These are phyloP conservation scores for Raffaelea arxii DNA, from an alignment of 2,329 filamentous ascomycete genomes.

Conservation along the genomic window DNA sequence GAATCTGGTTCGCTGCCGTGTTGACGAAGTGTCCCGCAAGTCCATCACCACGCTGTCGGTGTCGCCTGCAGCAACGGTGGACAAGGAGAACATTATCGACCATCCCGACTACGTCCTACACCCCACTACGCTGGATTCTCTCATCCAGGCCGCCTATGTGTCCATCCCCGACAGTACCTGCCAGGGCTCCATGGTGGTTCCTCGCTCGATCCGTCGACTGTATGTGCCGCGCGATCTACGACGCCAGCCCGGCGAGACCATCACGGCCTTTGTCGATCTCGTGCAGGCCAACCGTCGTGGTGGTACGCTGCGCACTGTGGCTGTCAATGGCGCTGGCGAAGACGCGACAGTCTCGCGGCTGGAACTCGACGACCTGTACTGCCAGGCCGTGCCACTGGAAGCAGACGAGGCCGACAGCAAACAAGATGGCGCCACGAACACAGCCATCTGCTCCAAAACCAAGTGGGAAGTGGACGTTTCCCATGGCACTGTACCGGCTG, in stretches of 20 bases:
- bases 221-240: constrained; percentile 26
- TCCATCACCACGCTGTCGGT: constrained; percentile 14
- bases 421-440: no score
- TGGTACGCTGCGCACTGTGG: no score
- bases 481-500: no score
- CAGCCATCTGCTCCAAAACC: no score
- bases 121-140: constrained; percentile 5
- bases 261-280: no score
- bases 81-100: constrained; percentile 3
- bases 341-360: no score
- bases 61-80: constrained; percentile 2
- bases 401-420: no score
- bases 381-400: no score
- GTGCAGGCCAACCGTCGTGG: no score
- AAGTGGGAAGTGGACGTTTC: no score
- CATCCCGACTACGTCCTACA: constrained; percentile 9
- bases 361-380: no score
- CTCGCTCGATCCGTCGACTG: constrained; percentile 10
- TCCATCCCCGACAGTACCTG: constrained; percentile 3
- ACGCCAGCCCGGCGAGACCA: constrained; percentile 7
- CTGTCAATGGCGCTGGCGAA: no score
- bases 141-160: neutral
- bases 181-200: constrained; percentile 14
- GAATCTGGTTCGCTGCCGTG: constrained; percentile 13
- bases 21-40: constrained; percentile 10